These are phyloP conservation scores for Exserohilum turcica DNA, from an alignment of 2,329 filamentous ascomycete genomes.

Conservation along the genomic window DNA sequence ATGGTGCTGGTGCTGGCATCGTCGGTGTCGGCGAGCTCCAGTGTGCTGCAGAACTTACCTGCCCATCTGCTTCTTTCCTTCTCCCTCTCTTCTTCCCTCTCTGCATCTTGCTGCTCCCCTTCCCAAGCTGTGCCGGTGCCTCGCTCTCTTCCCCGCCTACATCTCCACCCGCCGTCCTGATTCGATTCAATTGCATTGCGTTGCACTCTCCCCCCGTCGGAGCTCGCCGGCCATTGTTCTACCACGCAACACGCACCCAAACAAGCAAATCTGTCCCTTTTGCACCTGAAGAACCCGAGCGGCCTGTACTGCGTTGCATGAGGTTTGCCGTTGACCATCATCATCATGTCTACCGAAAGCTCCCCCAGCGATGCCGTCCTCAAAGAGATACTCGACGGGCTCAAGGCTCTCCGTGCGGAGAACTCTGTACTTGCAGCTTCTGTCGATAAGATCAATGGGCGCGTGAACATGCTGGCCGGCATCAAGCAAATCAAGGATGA, in stretches of 20 bases:
- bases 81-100: slow-evolving; percentile 15
- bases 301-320: not conserved
- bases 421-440: slow-evolving; percentile 61
- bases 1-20: slow-evolving; percentile 5
- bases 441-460: slow-evolving; percentile 65
- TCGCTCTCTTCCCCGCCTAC: slow-evolving; percentile 8
- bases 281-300: not conserved
- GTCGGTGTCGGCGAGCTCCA: slow-evolving; percentile 18
- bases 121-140: slow-evolving; percentile 16
- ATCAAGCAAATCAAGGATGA: slow-evolving; percentile 63
- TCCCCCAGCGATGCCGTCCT: slow-evolving; percentile 50
- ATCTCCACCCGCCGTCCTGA: slow-evolving; percentile 2
- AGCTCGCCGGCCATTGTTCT: slow-evolving; percentile 18
- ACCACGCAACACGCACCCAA: slow-evolving; percentile 13
- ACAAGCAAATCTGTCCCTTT: slow-evolving; percentile 3
- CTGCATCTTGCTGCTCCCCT: slow-evolving; percentile 18
- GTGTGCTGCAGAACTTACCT: too few species aligned
- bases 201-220: slow-evolving; percentile 12
- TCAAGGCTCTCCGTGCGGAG: slow-evolving; percentile 62
- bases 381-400: slow-evolving; percentile 60
- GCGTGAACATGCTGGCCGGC: slow-evolving; percentile 64
- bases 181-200: slow-evolving; percentile 3
- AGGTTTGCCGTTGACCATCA: slow-evolving; percentile 18
- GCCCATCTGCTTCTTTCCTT: slow-evolving; percentile 14
- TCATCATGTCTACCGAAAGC: slow-evolving; percentile 42